Percentiles rank a stretch among this genome's conserved stretches.
phyloP scores from a whole-genome alignment of 2,329 filamentous ascomycete genomes.

The Trichoderma hamatum region DNA sequence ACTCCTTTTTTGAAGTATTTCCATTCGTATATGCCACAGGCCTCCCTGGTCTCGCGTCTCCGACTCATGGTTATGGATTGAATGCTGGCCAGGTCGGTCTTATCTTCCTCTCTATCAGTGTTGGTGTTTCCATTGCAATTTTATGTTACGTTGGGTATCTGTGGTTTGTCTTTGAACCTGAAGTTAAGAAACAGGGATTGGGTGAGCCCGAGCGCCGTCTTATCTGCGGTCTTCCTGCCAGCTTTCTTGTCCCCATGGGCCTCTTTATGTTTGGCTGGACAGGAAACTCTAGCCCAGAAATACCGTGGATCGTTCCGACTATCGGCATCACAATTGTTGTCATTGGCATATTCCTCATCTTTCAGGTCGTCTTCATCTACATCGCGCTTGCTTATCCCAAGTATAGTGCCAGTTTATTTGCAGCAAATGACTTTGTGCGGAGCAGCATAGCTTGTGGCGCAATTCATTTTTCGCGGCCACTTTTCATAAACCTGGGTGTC shows the following conservation, averaged over 20 bases:
- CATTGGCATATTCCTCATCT: not conserved
- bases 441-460: slow-evolving; percentile 9
- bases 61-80: slow-evolving; percentile 4
- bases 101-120: slow-evolving; percentile 6
- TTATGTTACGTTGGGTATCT: not conserved
- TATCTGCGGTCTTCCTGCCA: not conserved
- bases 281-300: not conserved
- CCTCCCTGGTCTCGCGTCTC: not conserved
- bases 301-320: slow-evolving; percentile 6
- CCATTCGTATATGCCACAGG: slow-evolving; percentile 3
- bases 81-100: slow-evolving; percentile 4
- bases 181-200: not conserved
- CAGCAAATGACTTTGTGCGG: slow-evolving; percentile 10
- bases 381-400: slow-evolving; percentile 1
- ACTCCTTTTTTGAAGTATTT: slow-evolving; percentile 13
- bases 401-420: slow-evolving; percentile 13
- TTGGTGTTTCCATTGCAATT: not conserved
- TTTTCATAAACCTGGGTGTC: slow-evolving; percentile 1
- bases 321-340: not conserved
- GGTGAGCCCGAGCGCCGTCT: slow-evolving; percentile 3
- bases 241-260: not conserved
- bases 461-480: slow-evolving; percentile 13
- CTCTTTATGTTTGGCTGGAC: slow-evolving; percentile 15
- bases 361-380: slow-evolving; percentile 9
- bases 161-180: not conserved